These are phyloP conservation scores for Mycena haematopus DNA, from an alignment of 768 basidiomycete genomes.

Conservation along the genomic window DNA sequence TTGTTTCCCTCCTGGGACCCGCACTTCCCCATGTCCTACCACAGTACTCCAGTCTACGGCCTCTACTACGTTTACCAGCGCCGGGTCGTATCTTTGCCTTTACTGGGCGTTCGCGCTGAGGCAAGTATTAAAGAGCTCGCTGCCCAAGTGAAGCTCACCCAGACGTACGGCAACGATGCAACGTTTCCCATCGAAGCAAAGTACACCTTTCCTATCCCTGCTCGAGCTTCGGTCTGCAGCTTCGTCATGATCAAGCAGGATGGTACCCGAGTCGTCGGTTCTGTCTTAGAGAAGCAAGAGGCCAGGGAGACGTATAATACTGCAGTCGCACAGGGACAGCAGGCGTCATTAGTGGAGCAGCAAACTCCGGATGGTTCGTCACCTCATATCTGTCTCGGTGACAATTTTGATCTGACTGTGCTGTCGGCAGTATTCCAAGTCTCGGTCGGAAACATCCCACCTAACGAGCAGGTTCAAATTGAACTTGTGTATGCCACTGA, in stretches of 20 bases:
- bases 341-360: constrained; percentile 20
- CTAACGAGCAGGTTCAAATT: constrained; percentile 19
- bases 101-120: neutral
- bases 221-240: constrained; percentile 13
- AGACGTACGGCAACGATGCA: constrained; percentile 26
- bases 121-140: neutral
- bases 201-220: constrained; percentile 26
- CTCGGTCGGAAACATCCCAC: constrained; percentile 14
- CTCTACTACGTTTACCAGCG: neutral
- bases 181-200: constrained; percentile 18
- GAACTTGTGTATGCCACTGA: constrained; percentile 26
- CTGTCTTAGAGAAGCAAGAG: constrained; percentile 25
- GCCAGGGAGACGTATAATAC: constrained; percentile 20
- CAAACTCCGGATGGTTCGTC: constrained; percentile 24
- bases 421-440: constrained; percentile 23
- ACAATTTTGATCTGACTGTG: neutral
- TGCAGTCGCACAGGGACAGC: constrained; percentile 22
- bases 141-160: neutral
- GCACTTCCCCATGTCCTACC: too few species aligned
- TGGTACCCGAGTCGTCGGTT: constrained; percentile 23
- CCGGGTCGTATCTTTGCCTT: neutral
- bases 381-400: neutral
- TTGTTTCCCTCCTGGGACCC: too few species aligned
- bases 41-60: neutral
- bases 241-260: constrained; percentile 26